Base-by-base conservation (phyloP, 1,139 yeast genomes). In the Hyphopichia khmerensis region DNA sequence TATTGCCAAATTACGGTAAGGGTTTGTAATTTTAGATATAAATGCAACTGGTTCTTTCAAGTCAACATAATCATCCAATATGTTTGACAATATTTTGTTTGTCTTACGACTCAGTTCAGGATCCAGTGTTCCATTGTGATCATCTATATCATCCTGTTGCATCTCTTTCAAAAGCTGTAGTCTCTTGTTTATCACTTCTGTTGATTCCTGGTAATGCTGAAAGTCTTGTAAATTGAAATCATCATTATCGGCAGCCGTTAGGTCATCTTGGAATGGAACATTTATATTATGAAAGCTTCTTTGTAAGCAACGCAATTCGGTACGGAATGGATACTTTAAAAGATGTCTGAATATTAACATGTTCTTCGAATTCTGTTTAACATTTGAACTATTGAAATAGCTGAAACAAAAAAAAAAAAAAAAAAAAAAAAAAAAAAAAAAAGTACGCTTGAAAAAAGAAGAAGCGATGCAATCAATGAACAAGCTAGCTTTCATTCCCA, bases 1-100 rank as follows among this genome's bases (percentile, higher is more conserved):
- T 6, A 90, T 58, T 2, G 97, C 91, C 11, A 95, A 69, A 56
- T 95, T 95, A 39, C 80, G 54, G 53, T 72, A 81, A 2, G 99
- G 98, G 54, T 86, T 77, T 6, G 65, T 56, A 15, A 81, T 62
- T n/a, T 61, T 62, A 1, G 80, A 68, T 0, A 62, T 65, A 11
- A 90, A 79, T 30, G 67, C 53, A 41, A 55, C 55, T 5, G 69
- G 77, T 40, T 45, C 52, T 39, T 48, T 56, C n/a, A 33, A 33
- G 3, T n/a, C 10, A 21, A 21, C 36, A 17, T 33, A 33, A 19
- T 33, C 36, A 17, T 16, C 23, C 13, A 32, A 11, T 11, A 17
- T 14, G 10, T 17, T 32, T 6, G 34, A 17, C 16, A 15, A 16
- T n/a, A 35, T 11, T 11, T n/a, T 14, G 18, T 30, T 14, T 4